phyloP scores from a whole-genome alignment of 2,329 filamentous ascomycete species.

The Aspergillus sp. region DNA sequence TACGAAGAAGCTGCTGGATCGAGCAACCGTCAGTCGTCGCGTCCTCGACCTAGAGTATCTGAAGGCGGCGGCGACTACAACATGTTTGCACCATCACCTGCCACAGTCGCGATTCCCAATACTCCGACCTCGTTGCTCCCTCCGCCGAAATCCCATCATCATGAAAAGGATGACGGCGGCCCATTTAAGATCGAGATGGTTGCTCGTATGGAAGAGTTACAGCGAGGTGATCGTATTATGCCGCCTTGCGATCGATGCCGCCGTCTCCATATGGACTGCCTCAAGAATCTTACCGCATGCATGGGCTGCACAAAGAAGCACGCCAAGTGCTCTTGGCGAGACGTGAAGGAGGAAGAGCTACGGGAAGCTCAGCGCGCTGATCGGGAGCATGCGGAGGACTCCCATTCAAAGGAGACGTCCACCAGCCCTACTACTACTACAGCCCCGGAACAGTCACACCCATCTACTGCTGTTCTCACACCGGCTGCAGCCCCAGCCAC shows the following conservation, averaged over 20 bases:
- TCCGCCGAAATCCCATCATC: slow-evolving; percentile 45
- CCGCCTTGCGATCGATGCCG: slow-evolving; percentile 84
- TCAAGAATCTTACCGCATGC: slow-evolving; percentile 84
- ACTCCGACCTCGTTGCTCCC: slow-evolving; percentile 55
- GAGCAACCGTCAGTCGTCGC: slow-evolving; percentile 28
- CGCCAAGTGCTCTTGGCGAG: slow-evolving; percentile 82
- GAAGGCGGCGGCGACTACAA: slow-evolving; percentile 38
- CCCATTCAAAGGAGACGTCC: slow-evolving; percentile 14
- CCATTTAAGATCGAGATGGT: slow-evolving; percentile 67
- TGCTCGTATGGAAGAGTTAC: slow-evolving; percentile 71
- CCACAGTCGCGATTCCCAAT: slow-evolving; percentile 55
- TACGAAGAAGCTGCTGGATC: slow-evolving; percentile 31
- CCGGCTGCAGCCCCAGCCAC: slow-evolving; percentile 9
- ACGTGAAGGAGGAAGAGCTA: slow-evolving; percentile 72
- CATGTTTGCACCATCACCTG: slow-evolving; percentile 43
- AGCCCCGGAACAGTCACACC: slow-evolving; percentile 6
- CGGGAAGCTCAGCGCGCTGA: slow-evolving; percentile 26
- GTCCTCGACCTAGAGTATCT: slow-evolving; percentile 32
- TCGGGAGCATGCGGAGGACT: slow-evolving; percentile 18
- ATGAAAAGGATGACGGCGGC: slow-evolving; percentile 57
- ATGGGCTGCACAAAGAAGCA: slow-evolving; percentile 88
- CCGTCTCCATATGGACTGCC: slow-evolving; percentile 74
- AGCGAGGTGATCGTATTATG: slow-evolving; percentile 71
- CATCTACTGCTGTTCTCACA: slow-evolving; percentile 9
- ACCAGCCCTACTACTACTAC: slow-evolving; percentile 8